These are phyloP conservation scores for Suillus weaverae DNA, from an alignment of 768 basidiomycete species.

Conservation along the genomic window DNA sequence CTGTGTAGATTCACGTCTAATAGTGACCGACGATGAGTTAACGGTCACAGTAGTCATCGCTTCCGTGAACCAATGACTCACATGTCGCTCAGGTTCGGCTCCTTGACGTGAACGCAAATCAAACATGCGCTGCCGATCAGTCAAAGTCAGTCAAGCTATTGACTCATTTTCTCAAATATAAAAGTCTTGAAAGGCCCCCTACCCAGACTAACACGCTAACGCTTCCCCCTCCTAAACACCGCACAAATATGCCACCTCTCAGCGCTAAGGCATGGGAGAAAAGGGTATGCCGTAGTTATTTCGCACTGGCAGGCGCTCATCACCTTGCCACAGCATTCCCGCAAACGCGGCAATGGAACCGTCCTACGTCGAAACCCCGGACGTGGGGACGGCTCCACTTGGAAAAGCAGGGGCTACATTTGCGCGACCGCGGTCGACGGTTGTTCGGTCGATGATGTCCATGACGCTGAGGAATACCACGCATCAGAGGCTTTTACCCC, in stretches of 20 bases:
- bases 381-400: neutral
- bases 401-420: conserved; percentile 4
- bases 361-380: conserved; percentile 1
- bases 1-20: neutral
- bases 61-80: neutral
- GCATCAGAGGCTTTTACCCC: neutral
- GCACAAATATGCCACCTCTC: neutral
- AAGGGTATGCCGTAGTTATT: neutral
- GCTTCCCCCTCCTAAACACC: neutral
- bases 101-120: neutral
- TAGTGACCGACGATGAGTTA: neutral
- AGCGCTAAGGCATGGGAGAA: conserved; percentile 3
- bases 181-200: neutral
- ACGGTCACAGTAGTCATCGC: neutral
- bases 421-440: neutral
- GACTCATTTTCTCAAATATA: neutral
- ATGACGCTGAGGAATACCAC: neutral
- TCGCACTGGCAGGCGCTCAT: neutral
- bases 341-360: neutral
- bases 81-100: neutral
- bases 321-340: neutral
- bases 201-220: neutral
- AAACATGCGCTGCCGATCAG: neutral
- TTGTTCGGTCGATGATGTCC: neutral
- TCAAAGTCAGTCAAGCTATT: neutral